A percentile compares a stretch with the other conserved stretches of the same genome.
Evolutionary conservation across 768 basidiomycete genomes (phyloP).

Genomic region (Trametes punicea): DNA sequence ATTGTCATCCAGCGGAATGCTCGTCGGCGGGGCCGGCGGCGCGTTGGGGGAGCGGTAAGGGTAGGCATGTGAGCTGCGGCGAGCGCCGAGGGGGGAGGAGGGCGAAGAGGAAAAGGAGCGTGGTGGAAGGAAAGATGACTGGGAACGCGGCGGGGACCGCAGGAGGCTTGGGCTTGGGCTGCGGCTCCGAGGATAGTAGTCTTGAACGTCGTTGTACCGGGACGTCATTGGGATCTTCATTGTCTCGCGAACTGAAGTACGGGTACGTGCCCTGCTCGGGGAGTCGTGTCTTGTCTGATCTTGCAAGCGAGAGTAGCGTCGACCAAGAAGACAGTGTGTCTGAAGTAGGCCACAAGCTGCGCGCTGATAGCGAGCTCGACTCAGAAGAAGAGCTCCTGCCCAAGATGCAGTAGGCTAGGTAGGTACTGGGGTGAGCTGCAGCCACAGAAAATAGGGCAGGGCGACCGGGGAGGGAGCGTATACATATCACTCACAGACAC

Average conservation of each 20-base stretch:
- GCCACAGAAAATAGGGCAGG: neutral
- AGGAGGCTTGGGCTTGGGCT: neutral
- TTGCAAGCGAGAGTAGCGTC: too few species aligned
- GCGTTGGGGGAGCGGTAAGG: slow-evolving; percentile 8
- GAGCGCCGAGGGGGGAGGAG: slow-evolving; percentile 3
- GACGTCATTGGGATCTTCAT: neutral
- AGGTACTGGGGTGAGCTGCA: slow-evolving; percentile 2
- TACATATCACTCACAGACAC: slow-evolving; percentile 25
- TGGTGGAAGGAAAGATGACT: neutral
- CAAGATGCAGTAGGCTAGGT: too few species aligned
- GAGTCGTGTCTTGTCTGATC: neutral
- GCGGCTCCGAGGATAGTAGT: slow-evolving; percentile 3
- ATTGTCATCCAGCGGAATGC: slow-evolving; percentile 27
- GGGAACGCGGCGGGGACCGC: too few species aligned
- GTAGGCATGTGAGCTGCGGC: slow-evolving; percentile 10
- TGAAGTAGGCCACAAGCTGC: too few species aligned
- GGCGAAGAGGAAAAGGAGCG: neutral
- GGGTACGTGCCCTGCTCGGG: neutral
- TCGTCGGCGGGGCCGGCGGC: slow-evolving; percentile 20
- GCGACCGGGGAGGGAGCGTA: slow-evolving; percentile 2
- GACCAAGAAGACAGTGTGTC: too few species aligned
- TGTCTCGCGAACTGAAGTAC: neutral
- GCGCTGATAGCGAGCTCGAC: too few species aligned
- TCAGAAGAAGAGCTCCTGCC: too few species aligned
- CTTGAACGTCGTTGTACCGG: neutral